Conservation (phyloP, 768 basidiomycete species). For the Chiua virens region DNA sequence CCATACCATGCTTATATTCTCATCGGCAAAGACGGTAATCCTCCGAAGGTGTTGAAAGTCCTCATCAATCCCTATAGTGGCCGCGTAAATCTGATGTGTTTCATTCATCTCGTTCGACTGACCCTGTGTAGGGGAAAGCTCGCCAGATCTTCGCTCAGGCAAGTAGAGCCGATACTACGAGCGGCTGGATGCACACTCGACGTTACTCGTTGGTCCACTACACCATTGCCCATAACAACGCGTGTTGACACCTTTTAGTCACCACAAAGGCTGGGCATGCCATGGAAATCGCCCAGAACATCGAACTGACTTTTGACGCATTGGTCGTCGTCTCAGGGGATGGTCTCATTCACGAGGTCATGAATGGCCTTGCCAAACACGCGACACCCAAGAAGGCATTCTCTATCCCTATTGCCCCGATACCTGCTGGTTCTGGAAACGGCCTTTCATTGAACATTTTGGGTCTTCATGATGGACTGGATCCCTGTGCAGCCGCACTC, state of each 20-base stretch:
- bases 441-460: conserved; percentile 72
- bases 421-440: conserved; percentile 85
- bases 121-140: conserved; percentile 56
- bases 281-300: conserved; percentile 54
- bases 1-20: conserved; percentile 1
- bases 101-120: not conserved
- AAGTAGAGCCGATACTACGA: conserved; percentile 70
- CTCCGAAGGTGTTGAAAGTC: conserved; percentile 57
- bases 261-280: conserved; percentile 68
- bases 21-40: conserved; percentile 45
- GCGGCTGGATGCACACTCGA: conserved; percentile 65
- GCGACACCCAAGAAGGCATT: conserved; percentile 60
- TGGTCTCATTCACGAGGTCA: conserved; percentile 77
- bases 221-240: not conserved
- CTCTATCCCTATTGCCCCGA: conserved; percentile 66
- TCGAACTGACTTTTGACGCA: conserved; percentile 66
- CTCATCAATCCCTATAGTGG: conserved; percentile 82
- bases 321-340: conserved; percentile 80
- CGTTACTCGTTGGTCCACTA: conserved; percentile 51
- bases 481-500: conserved; percentile 67
- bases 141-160: conserved; percentile 49
- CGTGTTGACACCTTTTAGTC: conserved; percentile 38
- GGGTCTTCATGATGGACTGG: conserved; percentile 66
- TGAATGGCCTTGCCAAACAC: conserved; percentile 80
- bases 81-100: conserved; percentile 45